A percentile compares a stretch with the other conserved stretches of the same genome.
These are phyloP conservation scores for Triadica sebifera DNA, from an alignment of 345 rosid genomes.

Conservation along the genomic window DNA sequence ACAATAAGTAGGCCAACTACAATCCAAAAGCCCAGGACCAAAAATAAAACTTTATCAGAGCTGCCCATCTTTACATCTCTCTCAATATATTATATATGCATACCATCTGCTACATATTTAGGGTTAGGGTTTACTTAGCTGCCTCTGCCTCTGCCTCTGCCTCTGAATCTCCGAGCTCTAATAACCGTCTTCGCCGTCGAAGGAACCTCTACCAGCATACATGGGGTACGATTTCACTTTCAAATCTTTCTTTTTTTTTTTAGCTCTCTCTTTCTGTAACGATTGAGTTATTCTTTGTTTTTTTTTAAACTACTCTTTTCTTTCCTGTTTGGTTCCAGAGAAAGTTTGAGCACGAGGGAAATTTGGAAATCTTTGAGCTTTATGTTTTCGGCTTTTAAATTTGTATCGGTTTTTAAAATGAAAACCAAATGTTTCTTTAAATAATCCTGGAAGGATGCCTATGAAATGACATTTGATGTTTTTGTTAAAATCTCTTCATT, in stretches of 20 bases:
- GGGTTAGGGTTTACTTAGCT: constrained; percentile 11
- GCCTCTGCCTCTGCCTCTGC: not conserved
- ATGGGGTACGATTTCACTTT: constrained; percentile 2
- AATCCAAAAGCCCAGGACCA: not conserved
- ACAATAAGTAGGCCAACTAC: not conserved
- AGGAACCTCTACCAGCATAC: too few species aligned
- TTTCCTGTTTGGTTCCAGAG: too few species aligned
- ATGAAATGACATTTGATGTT: too few species aligned
- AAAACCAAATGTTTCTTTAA: not conserved
- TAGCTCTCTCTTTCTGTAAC: not conserved
- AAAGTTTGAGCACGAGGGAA: not conserved
- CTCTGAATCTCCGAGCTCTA: not conserved
- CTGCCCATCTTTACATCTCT: not conserved
- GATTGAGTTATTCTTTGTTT: too few species aligned
- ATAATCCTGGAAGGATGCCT: too few species aligned
- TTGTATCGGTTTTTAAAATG: not conserved
- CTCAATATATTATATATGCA: not conserved
- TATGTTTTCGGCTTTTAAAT: not conserved
- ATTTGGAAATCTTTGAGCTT: not conserved
- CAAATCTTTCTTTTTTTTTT: too few species aligned
- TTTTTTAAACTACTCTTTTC: not conserved
- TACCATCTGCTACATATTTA: fast-evolving
- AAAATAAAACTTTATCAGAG: too few species aligned
- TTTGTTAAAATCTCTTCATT: too few species aligned
- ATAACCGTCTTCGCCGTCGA: too few species aligned